Evolutionary conservation across 2,329 filamentous ascomycete species (phyloP), one percentile per base, ranked within the genome.

Genomic region (Ophiocordyceps polyrhachis-furcata): DNA sequence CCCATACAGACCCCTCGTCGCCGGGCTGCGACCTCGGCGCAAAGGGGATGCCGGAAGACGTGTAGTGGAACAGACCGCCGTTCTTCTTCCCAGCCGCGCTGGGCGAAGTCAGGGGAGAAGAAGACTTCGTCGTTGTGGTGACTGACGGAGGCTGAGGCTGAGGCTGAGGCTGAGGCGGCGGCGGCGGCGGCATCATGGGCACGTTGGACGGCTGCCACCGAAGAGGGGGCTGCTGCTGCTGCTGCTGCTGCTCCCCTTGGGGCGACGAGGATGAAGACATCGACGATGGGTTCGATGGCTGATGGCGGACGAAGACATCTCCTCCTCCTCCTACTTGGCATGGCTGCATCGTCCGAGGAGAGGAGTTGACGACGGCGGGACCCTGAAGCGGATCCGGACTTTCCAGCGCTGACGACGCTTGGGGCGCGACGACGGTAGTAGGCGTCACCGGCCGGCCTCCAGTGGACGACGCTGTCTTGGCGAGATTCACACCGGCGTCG

Each of bases 181-280:
- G 31, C 11, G n/a, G 31, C 31, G 31, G 31, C 11, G 60, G 54
- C 4, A 62, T 58, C n/a, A 59, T 61, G 0, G 58, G 49, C 5
- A 56, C 60, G 46, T 70, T 72, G 4, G 71, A 69, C 14, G 69
- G 67, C 21, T 74, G 58, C 71, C 71, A 76, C 44, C 64, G 65
- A 44, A 74, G 13, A 15, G 15, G 31, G 13, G 31, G 31, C 31
- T 17, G 35, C 7, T 28, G 56, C 5, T 63, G n/a, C n/a, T n/a
- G n/a, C n/a, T n/a, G 31, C 31, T 17, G 35, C 7, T 28, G 56
- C 5, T 63, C 57, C 48, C 66, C 64, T 28, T 61, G 55, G 29
- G 58, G 58, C 7, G 58, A 51, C 15, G 66, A 49, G 1, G 64
- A 44, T 4, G 58, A 54, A 0, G 71, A 62, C 0, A 59, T 48